Percentiles rank a stretch among this genome's conserved stretches.
Conservation (phyloP, 139 green algal species). For the Chlamydomonas eustigma region DNA sequence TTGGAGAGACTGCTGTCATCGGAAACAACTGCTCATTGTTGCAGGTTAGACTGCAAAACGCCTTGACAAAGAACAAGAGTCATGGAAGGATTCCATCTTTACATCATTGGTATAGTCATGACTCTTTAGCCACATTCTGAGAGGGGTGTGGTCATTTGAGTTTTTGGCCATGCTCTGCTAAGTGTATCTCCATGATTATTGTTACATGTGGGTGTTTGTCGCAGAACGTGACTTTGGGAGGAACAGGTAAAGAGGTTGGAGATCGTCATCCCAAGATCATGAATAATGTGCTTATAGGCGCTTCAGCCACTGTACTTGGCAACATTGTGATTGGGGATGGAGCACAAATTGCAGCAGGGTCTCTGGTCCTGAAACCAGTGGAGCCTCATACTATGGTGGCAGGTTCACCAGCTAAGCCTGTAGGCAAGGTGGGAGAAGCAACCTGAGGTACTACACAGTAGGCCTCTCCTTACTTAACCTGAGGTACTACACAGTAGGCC, state of each 20-base stretch:
- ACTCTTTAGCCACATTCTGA: too few relatives aligned
- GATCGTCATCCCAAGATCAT: slow-evolving; percentile 90
- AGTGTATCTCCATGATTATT: too few relatives aligned
- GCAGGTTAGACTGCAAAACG: too few relatives aligned
- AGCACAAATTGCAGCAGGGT: slow-evolving; percentile 78
- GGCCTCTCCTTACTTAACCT: too few relatives aligned
- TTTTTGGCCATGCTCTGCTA: too few relatives aligned
- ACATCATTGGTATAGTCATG: too few relatives aligned
- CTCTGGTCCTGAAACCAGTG: slow-evolving; percentile 87
- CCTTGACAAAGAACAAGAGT: too few relatives aligned
- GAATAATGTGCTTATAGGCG: slow-evolving; percentile 61
- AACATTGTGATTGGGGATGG: slow-evolving; percentile 92
- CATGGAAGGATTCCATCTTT: too few relatives aligned
- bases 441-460: too few relatives aligned
- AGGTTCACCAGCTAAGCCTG: slow-evolving; percentile 75
- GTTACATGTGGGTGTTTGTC: too few relatives aligned
- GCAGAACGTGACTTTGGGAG: slow-evolving; percentile 89
- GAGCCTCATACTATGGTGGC: slow-evolving; percentile 76
- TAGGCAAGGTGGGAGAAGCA: slow-evolving; percentile 77
- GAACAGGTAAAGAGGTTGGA: slow-evolving; percentile 91
- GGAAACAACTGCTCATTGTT: slow-evolving; percentile 86
- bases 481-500: too few relatives aligned
- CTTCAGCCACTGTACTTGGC: slow-evolving; percentile 80
- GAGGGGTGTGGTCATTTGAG: too few relatives aligned
- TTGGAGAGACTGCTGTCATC: slow-evolving; percentile 88